Base-by-base conservation (phyloP, 116 monocot genomes). In the Trichopus zeylanicus region DNA sequence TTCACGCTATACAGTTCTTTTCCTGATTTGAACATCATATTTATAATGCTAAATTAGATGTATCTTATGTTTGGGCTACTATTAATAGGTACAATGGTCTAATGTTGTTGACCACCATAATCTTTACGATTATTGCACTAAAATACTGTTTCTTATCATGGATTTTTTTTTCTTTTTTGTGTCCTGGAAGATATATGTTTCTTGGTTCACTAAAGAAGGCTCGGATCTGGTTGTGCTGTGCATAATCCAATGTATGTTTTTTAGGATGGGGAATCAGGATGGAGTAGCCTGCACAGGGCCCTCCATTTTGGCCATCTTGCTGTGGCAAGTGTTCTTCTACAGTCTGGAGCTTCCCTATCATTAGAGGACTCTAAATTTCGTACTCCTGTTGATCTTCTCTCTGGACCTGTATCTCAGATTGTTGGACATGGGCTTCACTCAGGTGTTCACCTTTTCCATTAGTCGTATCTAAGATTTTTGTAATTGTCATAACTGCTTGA, bases 251-350 rank as follows among this genome's bases (percentile, higher is more conserved):
- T 48, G 48, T 29, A 60, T 18, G 42, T 20, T 29, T 56, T 60
- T 53, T 69, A 98, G 98, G 98, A 98, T 76, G 97, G 91, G 24
- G 91, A 97, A 65, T 97, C 91, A 12, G 87, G 97, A 31, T 97
- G 98, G 91, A 91, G 98, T 71, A 91, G 98, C 54, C 52, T 98
- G 32, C 91, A 98, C 46, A 78, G 98, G 62, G 88, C 88, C 19
- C 82, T 98, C 51, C 91, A 98, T 80, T 98, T 98, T 82, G 91
- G 91, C 42, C 98, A 91, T 73, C 79, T 98, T 74, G 81, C 91
- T 67, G 80, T 91, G 26, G 98, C 98, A 31, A 80, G 98, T 62
- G 55, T 80, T 74, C 98, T 98, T 55, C 62, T 91, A 31, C 85
- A 88, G 60, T 80, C 70, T 56, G 85, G 98, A 63, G 88, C 91